Base-by-base conservation (phyloP, 1,284 basidiomycete genomes). In the Marasmius sp. region DNA sequence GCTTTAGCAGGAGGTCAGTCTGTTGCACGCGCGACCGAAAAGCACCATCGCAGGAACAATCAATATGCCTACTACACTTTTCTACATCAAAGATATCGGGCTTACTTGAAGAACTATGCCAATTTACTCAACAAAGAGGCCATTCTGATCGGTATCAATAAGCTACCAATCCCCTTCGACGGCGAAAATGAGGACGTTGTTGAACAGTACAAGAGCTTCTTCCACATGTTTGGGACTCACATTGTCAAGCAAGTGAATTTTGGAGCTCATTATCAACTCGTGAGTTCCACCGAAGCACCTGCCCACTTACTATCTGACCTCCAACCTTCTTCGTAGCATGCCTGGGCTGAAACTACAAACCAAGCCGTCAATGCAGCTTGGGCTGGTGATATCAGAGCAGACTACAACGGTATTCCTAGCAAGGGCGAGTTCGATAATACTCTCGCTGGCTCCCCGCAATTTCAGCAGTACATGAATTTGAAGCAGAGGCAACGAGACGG, bases 21-120 rank as follows among this genome's bases (percentile, higher is more conserved):
- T 45, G 54, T 56, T n/a, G 54, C 16, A n/a, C 10, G 18, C 16
- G 54, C 54, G n/a, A 56, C 54, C 6, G 54, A 56, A 39, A 56
- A 56, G 54, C 39, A 16, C 16, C 39, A 41, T 41, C 39, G 39
- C 39, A 41, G 16, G 39, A 16, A 41, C 16, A 9, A 41, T 41
- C 39, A 41, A 16, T 41, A 41, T 41, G 39, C 39, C 16, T 41
- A 41, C 39, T 41, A 41, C 39, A 41, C 39, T 16, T 41, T 41
- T 16, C 9, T 9, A 41, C 39, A 41, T 9, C 9, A 9, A 9
- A 41, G 16, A 41, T 41, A 41, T 16, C 39, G 9, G 9, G 39
- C 39, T 9, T 41, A 16, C 9, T 9, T 41, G 39, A 41, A 16
- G 39, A 41, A 41, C 39, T 41, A 41, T 16, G 39, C 39, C 16